phyloP scores from a whole-genome alignment of 2,329 filamentous ascomycete genomes.

The Apiospora koreana region DNA sequence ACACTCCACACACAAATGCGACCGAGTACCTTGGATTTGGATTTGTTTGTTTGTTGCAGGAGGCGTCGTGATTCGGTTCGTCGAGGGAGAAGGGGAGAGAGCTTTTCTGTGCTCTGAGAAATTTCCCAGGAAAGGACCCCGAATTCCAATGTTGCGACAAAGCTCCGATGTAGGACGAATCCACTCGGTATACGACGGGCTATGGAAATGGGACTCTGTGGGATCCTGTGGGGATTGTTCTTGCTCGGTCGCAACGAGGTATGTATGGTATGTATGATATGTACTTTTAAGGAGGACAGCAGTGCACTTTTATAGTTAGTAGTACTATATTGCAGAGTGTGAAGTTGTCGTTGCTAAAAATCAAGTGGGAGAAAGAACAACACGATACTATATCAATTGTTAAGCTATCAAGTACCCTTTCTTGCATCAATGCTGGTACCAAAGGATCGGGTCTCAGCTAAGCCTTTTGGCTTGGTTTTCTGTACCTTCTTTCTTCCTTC shows the following conservation, averaged over 20 bases:
- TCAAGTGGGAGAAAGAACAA: not conserved
- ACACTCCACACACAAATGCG: not conserved
- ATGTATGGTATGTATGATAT: too few species aligned
- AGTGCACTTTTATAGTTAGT: not conserved
- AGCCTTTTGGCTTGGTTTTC: not conserved
- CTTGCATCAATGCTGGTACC: not conserved
- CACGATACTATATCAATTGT: too few species aligned
- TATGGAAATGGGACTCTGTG: slow-evolving; percentile 1
- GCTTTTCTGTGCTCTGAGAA: not conserved
- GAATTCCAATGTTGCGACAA: slow-evolving; percentile 5
- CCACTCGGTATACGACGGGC: slow-evolving; percentile 5
- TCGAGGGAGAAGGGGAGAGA: not conserved
- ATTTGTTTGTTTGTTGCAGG: not conserved
- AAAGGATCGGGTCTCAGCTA: not conserved
- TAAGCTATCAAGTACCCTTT: not conserved
- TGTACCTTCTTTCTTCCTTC: not conserved
- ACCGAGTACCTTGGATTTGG: not conserved
- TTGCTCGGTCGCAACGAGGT: not conserved
- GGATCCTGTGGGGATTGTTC: too few species aligned
- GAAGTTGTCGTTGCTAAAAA: too few species aligned
- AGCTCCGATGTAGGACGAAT: slow-evolving; percentile 8
- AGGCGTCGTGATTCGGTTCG: not conserved
- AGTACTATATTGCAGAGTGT: too few species aligned
- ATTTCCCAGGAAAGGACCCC: slow-evolving; percentile 1
- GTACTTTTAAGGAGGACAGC: not conserved